Evolutionary conservation across 2,329 filamentous ascomycete species (phyloP).

Genomic region (Aspergillus clavatus): DNA sequence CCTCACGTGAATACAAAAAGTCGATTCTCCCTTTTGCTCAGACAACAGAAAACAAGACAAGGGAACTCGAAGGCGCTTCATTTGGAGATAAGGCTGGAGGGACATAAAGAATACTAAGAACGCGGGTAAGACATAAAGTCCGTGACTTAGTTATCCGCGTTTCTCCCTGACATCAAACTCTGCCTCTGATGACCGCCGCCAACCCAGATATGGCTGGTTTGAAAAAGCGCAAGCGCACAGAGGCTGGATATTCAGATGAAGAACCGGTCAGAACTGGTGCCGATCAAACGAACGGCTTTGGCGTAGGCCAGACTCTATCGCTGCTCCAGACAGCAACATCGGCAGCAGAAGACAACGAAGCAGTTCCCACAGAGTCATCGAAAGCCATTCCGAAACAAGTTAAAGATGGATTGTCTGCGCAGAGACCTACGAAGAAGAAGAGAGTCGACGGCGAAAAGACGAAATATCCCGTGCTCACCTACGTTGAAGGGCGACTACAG

Average conservation of each 20-base stretch:
- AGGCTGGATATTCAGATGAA: slow-evolving; percentile 18
- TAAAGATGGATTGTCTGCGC: slow-evolving; percentile 15
- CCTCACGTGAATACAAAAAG: slow-evolving; percentile 14
- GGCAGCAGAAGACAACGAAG: slow-evolving; percentile 7
- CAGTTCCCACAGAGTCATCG: slow-evolving; percentile 2
- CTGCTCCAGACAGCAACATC: slow-evolving; percentile 22
- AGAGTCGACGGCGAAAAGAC: slow-evolving; percentile 39
- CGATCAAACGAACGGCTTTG: slow-evolving; percentile 19
- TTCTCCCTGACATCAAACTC: neutral
- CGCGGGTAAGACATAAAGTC: no score
- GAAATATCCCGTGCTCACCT: slow-evolving; percentile 51
- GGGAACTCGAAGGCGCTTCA: neutral
- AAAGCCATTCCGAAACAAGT: slow-evolving; percentile 4
- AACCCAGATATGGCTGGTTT: slow-evolving; percentile 18
- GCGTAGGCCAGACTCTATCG: slow-evolving; percentile 31
- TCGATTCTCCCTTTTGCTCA: neutral
- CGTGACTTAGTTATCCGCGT: neutral
- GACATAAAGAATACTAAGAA: neutral
- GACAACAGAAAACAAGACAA: neutral
- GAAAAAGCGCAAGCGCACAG: slow-evolving; percentile 33
- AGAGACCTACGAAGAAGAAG: slow-evolving; percentile 26
- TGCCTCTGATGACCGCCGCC: neutral
- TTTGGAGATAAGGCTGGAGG: neutral
- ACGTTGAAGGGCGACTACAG: slow-evolving; percentile 51
- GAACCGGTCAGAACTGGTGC: slow-evolving; percentile 16